phyloP scores from a whole-genome alignment of 179 eudicot genomes.

The Silene coronaria region DNA sequence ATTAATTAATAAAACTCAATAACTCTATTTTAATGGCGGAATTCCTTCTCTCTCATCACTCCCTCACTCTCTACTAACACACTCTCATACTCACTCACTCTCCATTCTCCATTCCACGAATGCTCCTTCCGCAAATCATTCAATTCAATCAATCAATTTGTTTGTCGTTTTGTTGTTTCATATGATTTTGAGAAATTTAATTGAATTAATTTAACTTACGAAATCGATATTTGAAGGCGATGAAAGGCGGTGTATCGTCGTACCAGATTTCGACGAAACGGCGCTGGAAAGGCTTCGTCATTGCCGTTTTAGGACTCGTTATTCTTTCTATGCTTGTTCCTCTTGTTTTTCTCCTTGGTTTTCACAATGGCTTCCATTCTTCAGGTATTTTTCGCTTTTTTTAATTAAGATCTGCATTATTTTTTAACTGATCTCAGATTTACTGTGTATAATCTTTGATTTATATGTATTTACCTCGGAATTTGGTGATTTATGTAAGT shows the following conservation, averaged over 20 bases:
- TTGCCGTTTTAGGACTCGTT: conserved; percentile 77
- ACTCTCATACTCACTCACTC: too few species aligned
- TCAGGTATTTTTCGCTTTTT: conserved; percentile 21
- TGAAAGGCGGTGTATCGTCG: conserved; percentile 46
- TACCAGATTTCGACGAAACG: conserved; percentile 44
- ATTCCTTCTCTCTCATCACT: background rate
- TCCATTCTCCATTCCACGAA: background rate
- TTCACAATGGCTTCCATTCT: conserved; percentile 63
- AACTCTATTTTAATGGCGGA: background rate
- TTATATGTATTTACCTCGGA: background rate
- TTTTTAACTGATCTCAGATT: conserved; percentile 9
- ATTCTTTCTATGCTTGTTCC: conserved; percentile 91
- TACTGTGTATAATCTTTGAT: background rate
- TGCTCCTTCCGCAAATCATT: background rate
- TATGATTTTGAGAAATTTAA: background rate
- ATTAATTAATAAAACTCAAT: too few species aligned
- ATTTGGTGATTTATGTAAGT: background rate
- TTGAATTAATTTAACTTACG: background rate
- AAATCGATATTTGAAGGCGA: conserved; percentile 11
- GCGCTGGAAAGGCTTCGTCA: conserved; percentile 77
- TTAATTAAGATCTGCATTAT: conserved; percentile 11
- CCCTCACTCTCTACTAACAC: background rate
- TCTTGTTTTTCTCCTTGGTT: conserved; percentile 81
- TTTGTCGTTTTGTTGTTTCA: background rate
- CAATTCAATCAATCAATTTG: background rate